phyloP scores from a whole-genome alignment of 2,329 filamentous ascomycete species.

The Kalaharituber pfeilii region DNA sequence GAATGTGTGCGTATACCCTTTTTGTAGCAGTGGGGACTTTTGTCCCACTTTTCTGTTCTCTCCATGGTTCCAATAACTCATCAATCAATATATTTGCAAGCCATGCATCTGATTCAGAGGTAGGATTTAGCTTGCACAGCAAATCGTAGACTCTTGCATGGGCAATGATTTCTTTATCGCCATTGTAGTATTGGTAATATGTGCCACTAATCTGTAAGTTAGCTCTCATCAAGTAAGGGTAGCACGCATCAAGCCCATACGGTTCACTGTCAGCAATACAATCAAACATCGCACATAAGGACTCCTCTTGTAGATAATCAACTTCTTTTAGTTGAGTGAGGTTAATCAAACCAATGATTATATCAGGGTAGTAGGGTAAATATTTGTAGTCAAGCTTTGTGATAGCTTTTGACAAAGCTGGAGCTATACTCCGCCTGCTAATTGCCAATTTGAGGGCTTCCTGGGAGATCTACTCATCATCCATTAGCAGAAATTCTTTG shows the following conservation, averaged over 20 bases:
- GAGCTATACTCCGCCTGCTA: neutral
- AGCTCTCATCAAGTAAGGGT: neutral
- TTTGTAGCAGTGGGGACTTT: neutral
- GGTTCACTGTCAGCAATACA: neutral
- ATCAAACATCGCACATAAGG: neutral
- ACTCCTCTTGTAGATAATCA: slow-evolving; percentile 1
- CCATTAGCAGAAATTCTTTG: slow-evolving; percentile 20
- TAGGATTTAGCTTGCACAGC: neutral
- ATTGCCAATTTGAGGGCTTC: slow-evolving; percentile 2
- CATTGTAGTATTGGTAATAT: neutral
- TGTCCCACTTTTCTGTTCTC: neutral
- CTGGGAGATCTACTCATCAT: slow-evolving; percentile 18
- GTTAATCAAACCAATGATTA: neutral
- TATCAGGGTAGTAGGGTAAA: neutral
- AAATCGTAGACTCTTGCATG: neutral
- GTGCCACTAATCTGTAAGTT: neutral
- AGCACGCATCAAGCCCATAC: slow-evolving; percentile 6
- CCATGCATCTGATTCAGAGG: neutral
- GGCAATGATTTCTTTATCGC: neutral
- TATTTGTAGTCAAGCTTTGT: neutral
- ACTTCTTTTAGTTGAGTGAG: slow-evolving; percentile 22
- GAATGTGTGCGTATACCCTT: neutral
- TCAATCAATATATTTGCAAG: neutral
- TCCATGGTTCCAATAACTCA: neutral
- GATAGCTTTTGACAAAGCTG: neutral